phyloP scores from a whole-genome alignment of 2,329 filamentous ascomycete species.

The Xylaria polymorpha region DNA sequence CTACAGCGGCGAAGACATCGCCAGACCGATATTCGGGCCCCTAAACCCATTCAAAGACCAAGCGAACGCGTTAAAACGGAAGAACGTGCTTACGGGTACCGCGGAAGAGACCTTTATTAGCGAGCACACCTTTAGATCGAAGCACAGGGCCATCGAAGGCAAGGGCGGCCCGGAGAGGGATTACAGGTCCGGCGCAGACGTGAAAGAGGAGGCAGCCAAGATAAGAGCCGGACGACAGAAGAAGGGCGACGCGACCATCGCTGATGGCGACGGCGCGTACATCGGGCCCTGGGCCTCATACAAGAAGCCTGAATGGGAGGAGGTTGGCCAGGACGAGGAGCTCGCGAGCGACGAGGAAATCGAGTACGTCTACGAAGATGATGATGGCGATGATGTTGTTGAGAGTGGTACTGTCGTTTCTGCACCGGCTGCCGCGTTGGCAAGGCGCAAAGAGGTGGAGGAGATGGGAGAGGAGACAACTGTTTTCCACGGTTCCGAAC shows the following conservation, averaged over 20 bases:
- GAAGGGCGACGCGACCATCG: slow-evolving; percentile 85
- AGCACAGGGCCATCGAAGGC: slow-evolving; percentile 85
- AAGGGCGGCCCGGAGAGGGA: slow-evolving; percentile 68
- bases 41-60: slow-evolving; percentile 79
- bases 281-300: slow-evolving; percentile 96
- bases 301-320: slow-evolving; percentile 76
- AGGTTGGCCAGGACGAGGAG: slow-evolving; percentile 78
- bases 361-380: slow-evolving; percentile 81
- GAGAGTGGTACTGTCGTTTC: slow-evolving; percentile 71
- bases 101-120: slow-evolving; percentile 91
- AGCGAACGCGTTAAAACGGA: slow-evolving; percentile 73
- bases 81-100: slow-evolving; percentile 85
- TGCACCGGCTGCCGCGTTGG: slow-evolving; percentile 66
- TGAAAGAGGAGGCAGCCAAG: slow-evolving; percentile 77
- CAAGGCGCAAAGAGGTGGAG: slow-evolving; percentile 68
- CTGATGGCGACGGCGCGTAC: slow-evolving; percentile 89
- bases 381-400: slow-evolving; percentile 70
- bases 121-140: slow-evolving; percentile 88
- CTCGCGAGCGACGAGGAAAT: slow-evolving; percentile 83
- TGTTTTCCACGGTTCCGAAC: slow-evolving; percentile 83
- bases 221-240: slow-evolving; percentile 81
- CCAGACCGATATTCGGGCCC: slow-evolving; percentile 74
- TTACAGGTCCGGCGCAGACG: slow-evolving; percentile 63
- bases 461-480: slow-evolving; percentile 79
- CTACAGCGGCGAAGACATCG: slow-evolving; percentile 79